Evolutionary conservation across 345 rosid species (phyloP), one percentile per base, ranked within the genome.

Genomic region (Dovyalis caffra): DNA sequence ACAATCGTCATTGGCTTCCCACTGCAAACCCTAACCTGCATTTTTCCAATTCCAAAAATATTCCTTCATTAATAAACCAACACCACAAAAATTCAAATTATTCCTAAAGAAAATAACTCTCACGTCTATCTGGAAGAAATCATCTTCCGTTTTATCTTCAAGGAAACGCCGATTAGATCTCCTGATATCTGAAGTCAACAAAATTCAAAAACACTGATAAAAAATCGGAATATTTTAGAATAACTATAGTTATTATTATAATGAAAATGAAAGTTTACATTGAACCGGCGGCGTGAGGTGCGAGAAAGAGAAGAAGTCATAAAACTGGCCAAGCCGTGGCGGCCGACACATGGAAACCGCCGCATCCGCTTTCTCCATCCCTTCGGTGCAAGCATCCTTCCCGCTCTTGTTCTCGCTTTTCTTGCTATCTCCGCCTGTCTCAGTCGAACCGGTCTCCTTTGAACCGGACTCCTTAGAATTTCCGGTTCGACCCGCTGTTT

Each of bases 71-170:
- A 23, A 57, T 11, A 33, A 34, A 71, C 32, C 66, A 60, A 15
- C 60, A 66, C 58, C 68, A 26, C 29, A 28, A 47, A 25, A 28
- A 5, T 43, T 14, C 16, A 15, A 29, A 68, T 20, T 31, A 49
- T 38, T 20, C 6, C 58, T 10, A 23, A 47, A 51, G 0, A 28
- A 25, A n/a, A 32, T 51, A 25, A 60, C 26, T 62, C 92, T 64
- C 80, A 95, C 99, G 87, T 95, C 99, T 73, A 95, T 87, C 85
- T 89, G 98, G 79, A 95, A 95, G 53, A 88, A 64, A 75, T 72
- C 63, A 9, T 25, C 78, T 33, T 70, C 66, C 38, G 64, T 34
- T 57, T 47, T 49, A 78, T 76, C 62, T 33, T 76, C 81, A 64
- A 57, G 76, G 67, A 74, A 72, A 5, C 67, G 70, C 45, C 76